phyloP scores from a whole-genome alignment of 2,329 filamentous ascomycete genomes.

The Ophiostoma sp. region DNA sequence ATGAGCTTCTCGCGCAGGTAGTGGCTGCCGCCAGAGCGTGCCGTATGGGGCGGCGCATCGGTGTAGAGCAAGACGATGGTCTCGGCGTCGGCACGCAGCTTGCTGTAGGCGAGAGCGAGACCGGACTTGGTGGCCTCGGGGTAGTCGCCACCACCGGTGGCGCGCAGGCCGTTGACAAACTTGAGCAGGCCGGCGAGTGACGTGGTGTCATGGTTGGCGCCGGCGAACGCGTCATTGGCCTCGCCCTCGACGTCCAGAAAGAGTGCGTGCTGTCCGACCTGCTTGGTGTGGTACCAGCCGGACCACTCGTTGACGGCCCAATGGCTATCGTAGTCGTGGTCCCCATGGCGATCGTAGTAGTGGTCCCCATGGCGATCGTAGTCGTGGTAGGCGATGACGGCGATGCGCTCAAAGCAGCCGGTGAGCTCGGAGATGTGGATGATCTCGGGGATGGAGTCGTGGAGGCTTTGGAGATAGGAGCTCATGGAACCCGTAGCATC shows the following conservation, averaged over 20 bases:
- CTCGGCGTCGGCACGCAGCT: constrained; percentile 44
- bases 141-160: constrained; percentile 38
- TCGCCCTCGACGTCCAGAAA: not conserved
- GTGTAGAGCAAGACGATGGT: constrained; percentile 49
- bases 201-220: constrained; percentile 22
- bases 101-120: constrained; percentile 41
- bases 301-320: constrained; percentile 42
- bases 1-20: not conserved
- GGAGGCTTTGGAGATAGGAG: constrained; percentile 40
- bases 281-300: constrained; percentile 39
- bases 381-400: constrained; percentile 47
- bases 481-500: constrained; percentile 45
- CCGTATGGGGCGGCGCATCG: constrained; percentile 30
- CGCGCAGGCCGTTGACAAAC: constrained; percentile 34
- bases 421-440: constrained; percentile 46
- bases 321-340: constrained; percentile 42
- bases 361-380: constrained; percentile 37
- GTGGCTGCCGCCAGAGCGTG: not conserved
- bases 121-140: constrained; percentile 47
- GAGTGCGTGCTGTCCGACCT: not conserved
- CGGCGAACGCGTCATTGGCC: not conserved
- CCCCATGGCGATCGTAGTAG: too few relatives aligned
- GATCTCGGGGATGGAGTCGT: constrained; percentile 45
- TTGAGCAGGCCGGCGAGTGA: constrained; percentile 35
- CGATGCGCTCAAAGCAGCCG: constrained; percentile 45